Evolutionary conservation across 2,329 filamentous ascomycete species (phyloP), one percentile per base, ranked within the genome.

Genomic region (Stemphylium lycopersici): DNA sequence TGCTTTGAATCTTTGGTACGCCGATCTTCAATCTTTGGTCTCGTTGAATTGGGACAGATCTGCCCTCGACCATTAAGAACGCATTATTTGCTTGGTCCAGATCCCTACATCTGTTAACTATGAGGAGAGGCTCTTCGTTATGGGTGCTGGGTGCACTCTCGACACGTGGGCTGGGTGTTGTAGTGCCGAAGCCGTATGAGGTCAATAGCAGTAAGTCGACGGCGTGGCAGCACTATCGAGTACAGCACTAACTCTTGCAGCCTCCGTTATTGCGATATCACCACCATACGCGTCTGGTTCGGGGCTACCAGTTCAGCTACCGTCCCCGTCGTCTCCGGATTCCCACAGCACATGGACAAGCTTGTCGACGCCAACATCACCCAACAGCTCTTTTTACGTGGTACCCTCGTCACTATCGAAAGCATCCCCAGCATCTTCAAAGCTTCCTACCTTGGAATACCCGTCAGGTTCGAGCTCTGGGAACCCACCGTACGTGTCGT

Each of bases 71-170:
- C 56, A 62, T 58, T 62, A 55, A 50, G 42, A 59, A 55, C 55
- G 49, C 45, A 39, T 48, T 44, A 42, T 46, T 51, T 40, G 18
- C 32, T 39, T 38, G 18, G 50, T 34, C 39, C 39, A 45, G 12
- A 55, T 52, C 50, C 32, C 40, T 22, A 37, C 15, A 36, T 40
- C 32, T 42, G 48, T 46, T 47, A 51, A 63, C 11, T 12, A 71
- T 71, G 69, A 47, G 55, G 31, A 41, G 43, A 40, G 47, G 32
- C 48, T 48, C 42, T 4, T 57, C 56, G 8, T n/a, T 66, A 15
- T 65, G 61, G 58, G 37, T 55, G 16, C 42, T 69, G 45, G 42
- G 55, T 32, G 57, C 56, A 24, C 38, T 69, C n/a, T 62, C 65
- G 12, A 52, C 45, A 13, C 38, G 51, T 36, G 63, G 58, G 3